Base-by-base conservation (phyloP, 139 green algal genomes). In the Coccomyxa sp. region DNA sequence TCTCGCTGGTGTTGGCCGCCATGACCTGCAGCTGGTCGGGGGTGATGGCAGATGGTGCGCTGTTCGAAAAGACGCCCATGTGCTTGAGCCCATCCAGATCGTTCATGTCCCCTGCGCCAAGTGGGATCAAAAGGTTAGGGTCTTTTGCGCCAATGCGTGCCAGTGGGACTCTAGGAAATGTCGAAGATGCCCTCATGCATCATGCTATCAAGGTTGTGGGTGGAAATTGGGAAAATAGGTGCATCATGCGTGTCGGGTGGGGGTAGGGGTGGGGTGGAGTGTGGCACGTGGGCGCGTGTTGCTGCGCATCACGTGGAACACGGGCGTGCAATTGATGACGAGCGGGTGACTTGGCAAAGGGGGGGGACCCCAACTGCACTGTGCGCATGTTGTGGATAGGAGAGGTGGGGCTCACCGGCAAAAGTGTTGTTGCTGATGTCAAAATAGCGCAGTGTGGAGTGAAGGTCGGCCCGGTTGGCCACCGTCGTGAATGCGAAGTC, bases 381-480 rank as follows among this genome's bases (percentile, higher is more conserved):
- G n/a, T n/a, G n/a, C n/a, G n/a, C n/a, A n/a, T n/a, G n/a, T n/a
- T n/a, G n/a, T n/a, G n/a, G n/a, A n/a, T n/a, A n/a, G n/a, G n/a
- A n/a, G n/a, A 51, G 7, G 38, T 51, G 9, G 71, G 3, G 27
- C 71, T 18, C 27, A 32, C 71, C 71, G 14, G n/a, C 71, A n/a
- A 77, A 77, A n/a, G 71, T 38, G 71, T 77, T 77, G 71, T 77
- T 77, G 71, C 23, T n/a, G 25, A 77, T 77, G 71, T 32, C 71
- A 77, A 77, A 77, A 12, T 77, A 77, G 27, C 71, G 71, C 71
- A 77, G 71, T 3, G 27, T 16, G 23, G 71, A 77, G 71, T 77
- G 12, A 3, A 77, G 23, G 71, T 77, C 71, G 1, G 25, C 71
- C 10, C 71, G 21, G 71, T 77, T 77, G 14, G 71, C 71, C 14